Evolutionary conservation across 768 basidiomycete genomes (phyloP).

Genomic region (Phaeotremella fagi): DNA sequence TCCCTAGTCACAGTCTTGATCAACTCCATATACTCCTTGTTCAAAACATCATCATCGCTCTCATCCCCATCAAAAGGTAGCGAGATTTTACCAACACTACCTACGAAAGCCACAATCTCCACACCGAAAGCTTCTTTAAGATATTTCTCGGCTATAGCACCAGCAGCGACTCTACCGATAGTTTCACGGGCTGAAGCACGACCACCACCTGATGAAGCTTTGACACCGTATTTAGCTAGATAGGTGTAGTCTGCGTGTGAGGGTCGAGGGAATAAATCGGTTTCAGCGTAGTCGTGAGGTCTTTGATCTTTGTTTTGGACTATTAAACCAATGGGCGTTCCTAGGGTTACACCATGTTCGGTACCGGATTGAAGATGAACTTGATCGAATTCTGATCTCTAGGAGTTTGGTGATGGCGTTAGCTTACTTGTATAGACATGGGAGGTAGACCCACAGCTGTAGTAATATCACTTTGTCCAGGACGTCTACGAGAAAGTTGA

Average conservation of each 20-base stretch:
- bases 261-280: constrained; percentile 93
- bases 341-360: constrained; percentile 90
- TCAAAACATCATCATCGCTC: constrained; percentile 66
- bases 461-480: constrained; percentile 93
- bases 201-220: constrained; percentile 95
- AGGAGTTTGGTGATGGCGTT: background rate
- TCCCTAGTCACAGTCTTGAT: constrained; percentile 74
- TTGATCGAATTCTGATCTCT: constrained; percentile 94
- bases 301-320: constrained; percentile 98
- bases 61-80: constrained; percentile 62
- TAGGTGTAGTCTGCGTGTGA: constrained; percentile 98
- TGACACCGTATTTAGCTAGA: constrained; percentile 92
- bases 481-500: constrained; percentile 83
- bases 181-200: constrained; percentile 94
- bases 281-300: constrained; percentile 97
- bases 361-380: constrained; percentile 90
- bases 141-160: constrained; percentile 96
- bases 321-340: constrained; percentile 94
- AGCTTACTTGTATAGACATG: background rate
- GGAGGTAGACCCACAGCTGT: constrained; percentile 66
- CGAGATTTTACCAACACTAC: constrained; percentile 87
- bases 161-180: constrained; percentile 97
- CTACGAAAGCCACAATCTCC: constrained; percentile 95
- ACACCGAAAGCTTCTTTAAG: constrained; percentile 78
- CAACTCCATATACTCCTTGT: constrained; percentile 72